Percentiles rank a stretch among this genome's conserved stretches.
These are phyloP conservation scores for Aspergillus sp. DNA, from an alignment of 2,329 filamentous ascomycete species.

Conservation along the genomic window DNA sequence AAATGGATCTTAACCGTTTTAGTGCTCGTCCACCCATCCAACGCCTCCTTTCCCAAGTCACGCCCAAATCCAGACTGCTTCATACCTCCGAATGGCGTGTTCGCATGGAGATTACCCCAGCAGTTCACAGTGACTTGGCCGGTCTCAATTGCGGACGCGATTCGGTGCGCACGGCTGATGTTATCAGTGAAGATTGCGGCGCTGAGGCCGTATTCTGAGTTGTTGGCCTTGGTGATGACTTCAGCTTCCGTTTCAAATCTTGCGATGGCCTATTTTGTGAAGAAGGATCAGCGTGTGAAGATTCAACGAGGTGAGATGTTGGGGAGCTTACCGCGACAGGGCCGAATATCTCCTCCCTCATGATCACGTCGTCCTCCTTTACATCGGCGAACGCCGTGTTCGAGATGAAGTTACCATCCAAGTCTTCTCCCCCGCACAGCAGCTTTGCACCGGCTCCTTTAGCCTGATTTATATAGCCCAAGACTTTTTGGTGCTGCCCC, in stretches of 20 bases:
- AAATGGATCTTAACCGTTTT: slow-evolving; percentile 18
- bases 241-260: slow-evolving; percentile 56
- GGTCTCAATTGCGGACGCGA: slow-evolving; percentile 14
- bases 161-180: slow-evolving; percentile 17
- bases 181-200: slow-evolving; percentile 23
- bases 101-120: slow-evolving; percentile 19
- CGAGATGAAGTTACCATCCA: slow-evolving; percentile 56
- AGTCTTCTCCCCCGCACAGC: slow-evolving; percentile 17
- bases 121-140: slow-evolving; percentile 23
- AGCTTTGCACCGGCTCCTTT: slow-evolving; percentile 14
- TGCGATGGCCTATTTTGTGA: slow-evolving; percentile 40
- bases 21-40: slow-evolving; percentile 18
- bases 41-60: slow-evolving; percentile 21
- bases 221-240: slow-evolving; percentile 49
- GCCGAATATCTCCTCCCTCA: slow-evolving; percentile 53
- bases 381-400: slow-evolving; percentile 52
- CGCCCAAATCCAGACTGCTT: slow-evolving; percentile 23
- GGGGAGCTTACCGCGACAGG: slow-evolving; percentile 40
- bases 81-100: slow-evolving; percentile 21
- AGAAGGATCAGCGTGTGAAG: neutral
- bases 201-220: slow-evolving; percentile 34
- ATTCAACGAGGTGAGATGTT: neutral
- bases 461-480: slow-evolving; percentile 18
- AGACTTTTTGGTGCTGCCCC: slow-evolving; percentile 16
- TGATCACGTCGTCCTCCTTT: slow-evolving; percentile 40